A percentile compares a stretch with the other conserved stretches of the same genome.
Conservation (phyloP, 768 basidiomycete species). For the Mycena floridula region DNA sequence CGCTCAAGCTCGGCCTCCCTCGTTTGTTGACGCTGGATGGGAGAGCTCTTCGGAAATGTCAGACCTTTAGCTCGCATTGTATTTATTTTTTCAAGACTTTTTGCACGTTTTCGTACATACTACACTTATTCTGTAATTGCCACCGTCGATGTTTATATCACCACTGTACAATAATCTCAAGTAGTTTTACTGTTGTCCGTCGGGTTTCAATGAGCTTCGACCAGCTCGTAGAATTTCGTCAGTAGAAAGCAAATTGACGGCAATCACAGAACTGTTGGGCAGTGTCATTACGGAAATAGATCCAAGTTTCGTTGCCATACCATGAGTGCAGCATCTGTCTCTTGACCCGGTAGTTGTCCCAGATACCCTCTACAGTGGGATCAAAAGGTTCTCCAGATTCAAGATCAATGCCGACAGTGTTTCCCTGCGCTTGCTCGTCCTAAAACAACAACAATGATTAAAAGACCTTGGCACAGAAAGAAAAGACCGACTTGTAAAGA, state of each 20-base stretch:
- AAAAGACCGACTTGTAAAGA: conserved; percentile 64
- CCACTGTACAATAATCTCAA: too few relatives aligned
- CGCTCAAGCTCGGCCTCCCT: conserved; percentile 34
- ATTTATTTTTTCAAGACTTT: conserved; percentile 3
- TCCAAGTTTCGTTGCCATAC: conserved; percentile 35
- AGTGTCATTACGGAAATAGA: conserved; percentile 1
- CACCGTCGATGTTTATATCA: too few relatives aligned
- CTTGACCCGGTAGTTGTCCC: conserved; percentile 99
- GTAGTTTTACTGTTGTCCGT: conserved; percentile 47
- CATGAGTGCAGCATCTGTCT: conserved; percentile 97
- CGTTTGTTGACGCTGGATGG: conserved; percentile 53
- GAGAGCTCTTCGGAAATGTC: conserved; percentile 41
- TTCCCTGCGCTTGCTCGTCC: conserved; percentile 95
- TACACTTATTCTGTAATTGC: too few relatives aligned
- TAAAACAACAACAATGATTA: conserved; percentile 22
- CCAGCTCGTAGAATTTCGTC: conserved; percentile 94
- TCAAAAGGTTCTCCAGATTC: conserved; percentile 95
- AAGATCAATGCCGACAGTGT: conserved; percentile 85
- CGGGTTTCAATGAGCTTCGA: conserved; percentile 80
- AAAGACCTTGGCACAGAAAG: conserved; percentile 6
- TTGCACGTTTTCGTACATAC: not conserved
- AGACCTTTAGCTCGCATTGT: conserved; percentile 12
- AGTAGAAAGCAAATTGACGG: conserved; percentile 89
- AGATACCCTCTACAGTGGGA: conserved; percentile 91
- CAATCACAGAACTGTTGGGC: conserved; percentile 74